Conservation (phyloP, 495 filamentous ascomycete species). For the Neurospora sp. region DNA sequence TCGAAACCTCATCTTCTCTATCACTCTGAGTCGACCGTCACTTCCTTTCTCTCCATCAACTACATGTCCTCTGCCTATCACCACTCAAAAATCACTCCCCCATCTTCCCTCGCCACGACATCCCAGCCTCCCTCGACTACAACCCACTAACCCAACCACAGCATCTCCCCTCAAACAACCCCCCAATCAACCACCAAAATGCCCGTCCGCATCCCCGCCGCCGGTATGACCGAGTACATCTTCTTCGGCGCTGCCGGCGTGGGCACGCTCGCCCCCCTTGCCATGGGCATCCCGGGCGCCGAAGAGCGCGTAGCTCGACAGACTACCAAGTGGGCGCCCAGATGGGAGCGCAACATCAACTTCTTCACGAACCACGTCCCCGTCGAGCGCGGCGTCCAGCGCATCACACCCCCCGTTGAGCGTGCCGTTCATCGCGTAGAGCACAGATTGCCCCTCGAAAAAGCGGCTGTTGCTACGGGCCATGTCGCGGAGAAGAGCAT, state of each 20-base stretch:
- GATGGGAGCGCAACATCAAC: slow-evolving; percentile 40
- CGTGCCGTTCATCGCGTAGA: slow-evolving; percentile 31
- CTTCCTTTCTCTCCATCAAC: background rate
- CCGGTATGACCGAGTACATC: slow-evolving; percentile 28
- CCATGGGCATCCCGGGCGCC: slow-evolving; percentile 37
- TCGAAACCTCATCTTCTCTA: background rate
- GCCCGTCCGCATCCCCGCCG: slow-evolving; percentile 37
- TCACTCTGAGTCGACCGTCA: background rate
- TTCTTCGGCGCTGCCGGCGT: slow-evolving; percentile 34
- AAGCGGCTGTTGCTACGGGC: slow-evolving; percentile 17
- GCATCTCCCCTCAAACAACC: background rate
- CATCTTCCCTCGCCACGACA: background rate
- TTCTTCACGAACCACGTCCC: slow-evolving; percentile 34
- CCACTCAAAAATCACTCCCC: background rate
- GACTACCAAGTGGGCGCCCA: slow-evolving; percentile 38
- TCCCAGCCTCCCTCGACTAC: background rate
- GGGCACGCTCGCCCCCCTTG: slow-evolving; percentile 35
- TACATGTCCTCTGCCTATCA: background rate
- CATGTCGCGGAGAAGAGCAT: background rate
- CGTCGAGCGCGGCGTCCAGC: slow-evolving; percentile 31
- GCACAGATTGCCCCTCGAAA: slow-evolving; percentile 32
- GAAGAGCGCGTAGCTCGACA: slow-evolving; percentile 32
- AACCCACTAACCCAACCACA: background rate
- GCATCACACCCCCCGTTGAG: slow-evolving; percentile 30
- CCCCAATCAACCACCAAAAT: slow-evolving; percentile 21